Base-by-base conservation (phyloP, 1,139 yeast species). In the Geotrichum armillariae region DNA sequence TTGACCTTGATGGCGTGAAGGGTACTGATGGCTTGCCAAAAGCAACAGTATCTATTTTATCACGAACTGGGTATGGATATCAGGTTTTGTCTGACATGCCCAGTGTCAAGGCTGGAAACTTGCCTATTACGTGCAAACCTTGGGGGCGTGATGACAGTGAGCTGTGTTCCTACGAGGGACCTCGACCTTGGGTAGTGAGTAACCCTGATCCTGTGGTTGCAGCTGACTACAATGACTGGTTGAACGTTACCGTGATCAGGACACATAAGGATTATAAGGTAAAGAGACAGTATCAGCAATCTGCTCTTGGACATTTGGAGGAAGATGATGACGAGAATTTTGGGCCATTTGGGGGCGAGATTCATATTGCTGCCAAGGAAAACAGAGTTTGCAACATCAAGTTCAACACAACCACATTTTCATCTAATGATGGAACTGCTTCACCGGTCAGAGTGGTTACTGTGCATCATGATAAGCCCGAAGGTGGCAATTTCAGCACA, bases 331-430 rank as follows among this genome's bases (percentile, higher is more conserved):
- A 57, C 22, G 54, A 35, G 12, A 47, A 42, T 23, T 84, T 79
- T 64, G 86, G 87, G 0, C 85, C 90, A 45, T 73, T 83, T 53
- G 75, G 76, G 27, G 90, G 88, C 0, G 83, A 83, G 54, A 60
- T 88, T 36, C 68, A 68, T 50, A 78, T 88, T 46, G 70, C 72
- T 40, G 88, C 79, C 1, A 75, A 76, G 18, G 80, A 82, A 36
- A 83, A 82, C 63, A 76, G 94, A 60, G 73, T 75, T 56, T 88
- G 96, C 66, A 71, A 71, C 23, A 57, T 88, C 33, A 64, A 67
- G 18, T 87, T 88, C 68, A 77, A 78, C 59, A 70, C 79, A 5
- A 67, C 77, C 0, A 67, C 64, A n/a, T 73, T 72, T 57, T 52
- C 59, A 20, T 62, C 71, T 12, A 53, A 49, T 32, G 53, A 49